phyloP scores from a whole-genome alignment of 2,329 filamentous ascomycete species.

The Ascomycota sp. region DNA sequence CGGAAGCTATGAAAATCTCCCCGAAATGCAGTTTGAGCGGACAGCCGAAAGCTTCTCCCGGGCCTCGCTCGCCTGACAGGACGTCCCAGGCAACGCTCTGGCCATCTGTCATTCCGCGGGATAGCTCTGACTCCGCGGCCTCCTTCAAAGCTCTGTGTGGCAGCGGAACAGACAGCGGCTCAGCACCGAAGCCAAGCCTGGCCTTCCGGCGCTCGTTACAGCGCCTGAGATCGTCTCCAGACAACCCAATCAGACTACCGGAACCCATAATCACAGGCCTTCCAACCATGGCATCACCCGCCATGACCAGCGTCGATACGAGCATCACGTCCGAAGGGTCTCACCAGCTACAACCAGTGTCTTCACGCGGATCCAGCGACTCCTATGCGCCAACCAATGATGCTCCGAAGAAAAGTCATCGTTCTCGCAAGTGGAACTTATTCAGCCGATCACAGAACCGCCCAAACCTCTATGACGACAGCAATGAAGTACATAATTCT shows the following conservation, averaged over 20 bases:
- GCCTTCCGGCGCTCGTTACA: conserved; percentile 33
- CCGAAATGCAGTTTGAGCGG: conserved; percentile 18
- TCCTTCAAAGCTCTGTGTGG: conserved; percentile 11
- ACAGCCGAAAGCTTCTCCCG: conserved; percentile 18
- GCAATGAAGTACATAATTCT: conserved; percentile 20
- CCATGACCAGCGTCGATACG: conserved; percentile 33
- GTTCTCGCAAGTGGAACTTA: conserved; percentile 39
- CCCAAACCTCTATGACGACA: conserved; percentile 17
- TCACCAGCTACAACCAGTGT: conserved; percentile 17
- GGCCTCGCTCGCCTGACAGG: conserved; percentile 17
- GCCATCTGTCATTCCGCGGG: conserved; percentile 29
- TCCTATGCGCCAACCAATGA: conserved; percentile 23
- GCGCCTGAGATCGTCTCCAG: conserved; percentile 21
- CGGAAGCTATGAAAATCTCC: conserved; percentile 27
- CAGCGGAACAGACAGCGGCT: conserved; percentile 23
- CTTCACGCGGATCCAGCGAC: conserved; percentile 10
- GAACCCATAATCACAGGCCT: conserved; percentile 27
- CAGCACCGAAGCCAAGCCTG: conserved; percentile 25
- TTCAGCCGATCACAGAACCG: conserved; percentile 32
- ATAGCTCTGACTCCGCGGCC: conserved; percentile 7
- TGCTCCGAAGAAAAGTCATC: conserved; percentile 28
- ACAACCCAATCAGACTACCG: conserved; percentile 24
- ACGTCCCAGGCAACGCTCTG: conserved; percentile 23
- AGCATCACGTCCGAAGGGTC: conserved; percentile 36
- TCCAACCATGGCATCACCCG: conserved; percentile 19